Percentiles rank a stretch among this genome's conserved stretches.
phyloP scores from a whole-genome alignment of 2,329 filamentous ascomycete genomes.

The Talaromyces islandicus region DNA sequence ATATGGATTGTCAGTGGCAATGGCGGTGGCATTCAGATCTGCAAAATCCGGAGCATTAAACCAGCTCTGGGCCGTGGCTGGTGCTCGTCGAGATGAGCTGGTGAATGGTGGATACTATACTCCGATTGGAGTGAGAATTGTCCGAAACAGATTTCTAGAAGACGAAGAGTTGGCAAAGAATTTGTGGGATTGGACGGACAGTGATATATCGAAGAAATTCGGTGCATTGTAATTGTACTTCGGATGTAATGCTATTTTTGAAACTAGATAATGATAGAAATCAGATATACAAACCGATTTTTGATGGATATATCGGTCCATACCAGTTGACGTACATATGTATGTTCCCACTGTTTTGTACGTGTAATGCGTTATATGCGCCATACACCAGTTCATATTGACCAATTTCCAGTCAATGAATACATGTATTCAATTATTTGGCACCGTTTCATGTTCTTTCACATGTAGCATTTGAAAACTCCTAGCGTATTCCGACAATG shows the following conservation, averaged over 20 bases:
- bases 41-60: conserved; percentile 33
- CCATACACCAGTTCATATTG: too few relatives aligned
- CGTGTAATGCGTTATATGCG: too few relatives aligned
- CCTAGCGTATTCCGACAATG: neutral
- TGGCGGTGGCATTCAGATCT: conserved; percentile 24
- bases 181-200: conserved; percentile 43
- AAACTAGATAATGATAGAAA: neutral
- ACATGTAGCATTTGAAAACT: neutral
- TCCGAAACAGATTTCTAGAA: conserved; percentile 22
- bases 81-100: conserved; percentile 24
- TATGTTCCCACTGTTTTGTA: too few relatives aligned
- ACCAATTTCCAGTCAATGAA: too few relatives aligned
- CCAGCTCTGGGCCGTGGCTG: conserved; percentile 37
- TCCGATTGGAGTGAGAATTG: conserved; percentile 30
- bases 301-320: neutral
- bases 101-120: conserved; percentile 37
- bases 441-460: neutral
- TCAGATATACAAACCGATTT: neutral
- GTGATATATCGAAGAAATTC: neutral
- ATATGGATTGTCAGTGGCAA: conserved; percentile 14
- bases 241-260: neutral
- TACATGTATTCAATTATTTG: neutral
- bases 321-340: too few relatives aligned
- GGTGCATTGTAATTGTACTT: neutral
- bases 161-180: conserved; percentile 26